Percentiles rank a stretch among this genome's conserved stretches.
These are phyloP conservation scores for Lasiosphaeria miniovina DNA, from an alignment of 495 filamentous ascomycete species.

Conservation along the genomic window DNA sequence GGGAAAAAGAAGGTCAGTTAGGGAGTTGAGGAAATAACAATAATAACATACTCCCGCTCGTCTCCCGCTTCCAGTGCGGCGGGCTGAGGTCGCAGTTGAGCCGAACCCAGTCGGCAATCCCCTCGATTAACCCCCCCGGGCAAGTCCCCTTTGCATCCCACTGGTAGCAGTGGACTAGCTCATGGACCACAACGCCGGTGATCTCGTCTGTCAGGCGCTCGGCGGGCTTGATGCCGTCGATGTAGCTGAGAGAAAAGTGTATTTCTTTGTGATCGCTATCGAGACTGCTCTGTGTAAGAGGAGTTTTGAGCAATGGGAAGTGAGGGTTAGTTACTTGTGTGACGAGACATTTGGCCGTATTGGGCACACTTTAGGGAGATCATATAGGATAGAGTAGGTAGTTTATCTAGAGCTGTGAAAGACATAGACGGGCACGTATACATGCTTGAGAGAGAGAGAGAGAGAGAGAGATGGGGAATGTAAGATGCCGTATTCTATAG, in stretches of 20 bases:
- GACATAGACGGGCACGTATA: no score
- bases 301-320: no score
- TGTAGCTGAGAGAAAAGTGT: conserved; percentile 78
- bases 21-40: neutral
- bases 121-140: conserved; percentile 84
- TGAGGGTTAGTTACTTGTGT: neutral
- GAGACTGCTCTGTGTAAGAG: conserved; percentile 51
- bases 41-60: conserved; percentile 18
- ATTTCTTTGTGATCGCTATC: conserved; percentile 94
- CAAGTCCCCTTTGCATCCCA: conserved; percentile 61
- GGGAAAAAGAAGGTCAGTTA: neutral
- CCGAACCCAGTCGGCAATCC: conserved; percentile 91
- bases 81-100: conserved; percentile 69
- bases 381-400: conserved; percentile 2
- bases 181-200: conserved; percentile 79
- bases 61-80: conserved; percentile 75
- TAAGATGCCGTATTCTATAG: no score
- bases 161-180: conserved; percentile 96
- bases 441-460: neutral
- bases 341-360: neutral
- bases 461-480: neutral
- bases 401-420: neutral
- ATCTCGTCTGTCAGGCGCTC: conserved; percentile 61
- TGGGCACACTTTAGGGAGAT: neutral
- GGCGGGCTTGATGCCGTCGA: conserved; percentile 44